Percentiles rank a stretch among this genome's conserved stretches.
phyloP scores from a whole-genome alignment of 1,139 yeast genomes.

The Geotrichum carabidarum region DNA sequence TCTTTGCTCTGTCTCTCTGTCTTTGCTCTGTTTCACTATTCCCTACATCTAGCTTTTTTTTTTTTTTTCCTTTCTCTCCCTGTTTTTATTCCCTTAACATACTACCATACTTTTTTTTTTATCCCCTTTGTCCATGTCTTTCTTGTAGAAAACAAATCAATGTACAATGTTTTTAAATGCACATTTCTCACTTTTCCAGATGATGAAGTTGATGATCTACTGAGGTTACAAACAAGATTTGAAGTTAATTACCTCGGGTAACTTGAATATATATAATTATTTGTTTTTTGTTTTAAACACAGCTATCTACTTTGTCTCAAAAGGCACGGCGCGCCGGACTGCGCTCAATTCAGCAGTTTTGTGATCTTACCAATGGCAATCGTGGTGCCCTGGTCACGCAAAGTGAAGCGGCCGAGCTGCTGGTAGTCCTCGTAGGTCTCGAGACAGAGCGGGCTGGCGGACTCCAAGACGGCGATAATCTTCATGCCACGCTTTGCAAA shows the following conservation, averaged over 20 bases:
- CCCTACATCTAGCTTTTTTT: constrained; percentile 3
- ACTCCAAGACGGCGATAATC: constrained; percentile 85
- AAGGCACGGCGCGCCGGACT: not conserved
- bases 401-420: constrained; percentile 94
- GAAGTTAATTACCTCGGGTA: no score
- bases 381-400: constrained; percentile 97
- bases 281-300: not conserved
- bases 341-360: constrained; percentile 35
- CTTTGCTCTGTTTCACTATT: constrained; percentile 4
- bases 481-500: constrained; percentile 99
- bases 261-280: not conserved
- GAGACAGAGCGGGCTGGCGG: constrained; percentile 81
- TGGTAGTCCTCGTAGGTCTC: constrained; percentile 90
- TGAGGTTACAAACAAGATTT: no score
- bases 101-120: no score
- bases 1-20: constrained; percentile 9
- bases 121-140: no score
- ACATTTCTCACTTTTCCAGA: no score
- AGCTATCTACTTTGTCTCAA: no score
- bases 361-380: constrained; percentile 95
- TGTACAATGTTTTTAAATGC: no score
- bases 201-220: no score
- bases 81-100: not conserved
- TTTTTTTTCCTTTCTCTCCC: not conserved
- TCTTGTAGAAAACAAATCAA: no score